Conservation (phyloP, 2,329 filamentous ascomycete genomes). For the Epichloe uncinata region DNA sequence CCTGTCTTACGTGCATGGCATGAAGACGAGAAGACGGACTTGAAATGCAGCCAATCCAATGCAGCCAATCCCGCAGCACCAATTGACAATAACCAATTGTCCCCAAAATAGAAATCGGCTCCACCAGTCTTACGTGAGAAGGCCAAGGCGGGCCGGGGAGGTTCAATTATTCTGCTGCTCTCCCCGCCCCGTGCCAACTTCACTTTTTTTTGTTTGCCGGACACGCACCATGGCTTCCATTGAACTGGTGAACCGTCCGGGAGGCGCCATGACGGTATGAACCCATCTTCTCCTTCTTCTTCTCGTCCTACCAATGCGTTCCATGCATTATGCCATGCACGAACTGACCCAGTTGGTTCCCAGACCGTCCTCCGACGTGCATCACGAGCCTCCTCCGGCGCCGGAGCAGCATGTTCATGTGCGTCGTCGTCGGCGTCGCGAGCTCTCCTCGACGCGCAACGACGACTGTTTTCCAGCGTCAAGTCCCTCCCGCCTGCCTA, state of each 20-base stretch:
- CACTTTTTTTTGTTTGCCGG: background rate
- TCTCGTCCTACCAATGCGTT: too few species aligned
- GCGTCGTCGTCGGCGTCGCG: constrained; percentile 3
- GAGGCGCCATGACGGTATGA: constrained; percentile 33
- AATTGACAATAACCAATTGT: constrained; percentile 19
- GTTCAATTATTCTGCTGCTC: background rate
- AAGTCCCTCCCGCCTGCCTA: constrained; percentile 55
- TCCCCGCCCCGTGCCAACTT: background rate
- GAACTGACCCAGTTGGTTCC: constrained; percentile 1
- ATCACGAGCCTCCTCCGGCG: constrained; percentile 16
- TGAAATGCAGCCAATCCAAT: too few species aligned
- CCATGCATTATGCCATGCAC: too few species aligned
- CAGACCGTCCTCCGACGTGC: constrained; percentile 25
- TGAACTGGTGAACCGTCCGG: constrained; percentile 34
- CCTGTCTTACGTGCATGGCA: background rate
- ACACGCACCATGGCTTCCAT: constrained; percentile 34
- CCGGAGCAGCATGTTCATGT: constrained; percentile 4
- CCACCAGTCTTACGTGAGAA: background rate
- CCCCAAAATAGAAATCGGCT: too few species aligned
- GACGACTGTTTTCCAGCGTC: constrained; percentile 25
- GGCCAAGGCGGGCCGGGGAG: too few species aligned
- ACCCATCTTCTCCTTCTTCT: background rate
- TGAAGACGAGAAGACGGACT: background rate
- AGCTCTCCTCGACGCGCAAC: constrained; percentile 10
- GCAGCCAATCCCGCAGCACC: constrained; percentile 16